Conservation (phyloP, 83 land plant genomes). For the Diphasiastrum complanatum region DNA sequence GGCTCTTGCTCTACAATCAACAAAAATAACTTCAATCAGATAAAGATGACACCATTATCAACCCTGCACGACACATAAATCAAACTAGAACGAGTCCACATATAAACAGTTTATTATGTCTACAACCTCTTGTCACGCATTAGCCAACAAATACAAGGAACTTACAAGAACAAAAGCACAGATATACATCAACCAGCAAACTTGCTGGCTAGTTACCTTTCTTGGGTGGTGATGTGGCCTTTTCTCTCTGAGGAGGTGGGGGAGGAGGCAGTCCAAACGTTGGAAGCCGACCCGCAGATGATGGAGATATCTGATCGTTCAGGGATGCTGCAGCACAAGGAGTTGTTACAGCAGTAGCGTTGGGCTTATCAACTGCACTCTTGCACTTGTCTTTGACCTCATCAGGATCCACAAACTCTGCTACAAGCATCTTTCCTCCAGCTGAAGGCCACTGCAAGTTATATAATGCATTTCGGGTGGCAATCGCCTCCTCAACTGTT, state of each 20-base stretch:
- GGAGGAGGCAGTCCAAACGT: conserved; percentile 40
- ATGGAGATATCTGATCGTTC: conserved; percentile 32
- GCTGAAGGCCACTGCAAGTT: conserved; percentile 88
- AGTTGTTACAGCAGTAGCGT: conserved; percentile 15
- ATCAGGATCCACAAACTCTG: conserved; percentile 80
- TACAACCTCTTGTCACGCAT: background rate
- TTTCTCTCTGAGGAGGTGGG: conserved; percentile 41
- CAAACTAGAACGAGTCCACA: background rate
- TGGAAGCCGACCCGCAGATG: conserved; percentile 28
- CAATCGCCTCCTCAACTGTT: conserved; percentile 75
- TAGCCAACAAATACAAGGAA: background rate
- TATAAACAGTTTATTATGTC: background rate
- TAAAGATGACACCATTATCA: background rate
- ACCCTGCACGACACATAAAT: background rate
- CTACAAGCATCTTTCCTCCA: conserved; percentile 72
- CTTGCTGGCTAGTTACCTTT: conserved; percentile 48
- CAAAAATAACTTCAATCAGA: background rate
- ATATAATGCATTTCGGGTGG: conserved; percentile 82
- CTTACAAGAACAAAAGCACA: background rate
- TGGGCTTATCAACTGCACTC: conserved; percentile 34
- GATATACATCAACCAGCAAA: background rate
- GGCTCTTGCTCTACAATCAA: conserved; percentile 15
- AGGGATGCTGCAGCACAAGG: conserved; percentile 16
- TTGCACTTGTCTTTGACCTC: conserved; percentile 69
- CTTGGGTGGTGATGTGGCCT: conserved; percentile 33